Percentiles rank a stretch among this genome's conserved stretches.
Evolutionary conservation across 352 stramenopile species (phyloP).

Genomic region (Plasmopara halstedii): DNA sequence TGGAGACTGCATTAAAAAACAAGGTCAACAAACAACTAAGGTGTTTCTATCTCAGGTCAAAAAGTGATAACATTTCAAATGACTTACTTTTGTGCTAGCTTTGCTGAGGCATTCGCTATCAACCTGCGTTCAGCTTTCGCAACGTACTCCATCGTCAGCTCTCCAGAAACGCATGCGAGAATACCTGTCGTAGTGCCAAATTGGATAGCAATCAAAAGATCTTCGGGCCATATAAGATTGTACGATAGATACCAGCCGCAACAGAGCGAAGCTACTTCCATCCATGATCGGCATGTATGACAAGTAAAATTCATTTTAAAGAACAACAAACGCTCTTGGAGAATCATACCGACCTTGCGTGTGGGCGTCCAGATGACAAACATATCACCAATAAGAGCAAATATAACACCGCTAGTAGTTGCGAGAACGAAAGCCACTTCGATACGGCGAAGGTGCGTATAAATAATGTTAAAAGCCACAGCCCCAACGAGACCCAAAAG

Average conservation of each 20-base stretch:
- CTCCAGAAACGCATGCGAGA: constrained; percentile 53
- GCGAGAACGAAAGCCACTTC: constrained; percentile 77
- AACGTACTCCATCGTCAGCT: constrained; percentile 62
- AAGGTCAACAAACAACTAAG: not conserved
- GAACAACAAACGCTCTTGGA: constrained; percentile 73
- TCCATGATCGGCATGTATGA: constrained; percentile 43
- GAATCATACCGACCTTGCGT: constrained; percentile 62
- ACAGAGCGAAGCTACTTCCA: constrained; percentile 49
- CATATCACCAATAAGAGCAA: constrained; percentile 71
- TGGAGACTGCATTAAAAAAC: constrained; percentile 39
- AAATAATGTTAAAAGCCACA: constrained; percentile 85
- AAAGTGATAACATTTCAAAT: not conserved
- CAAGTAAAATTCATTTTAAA: constrained; percentile 48
- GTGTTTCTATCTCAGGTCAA: not conserved
- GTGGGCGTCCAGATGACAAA: constrained; percentile 84
- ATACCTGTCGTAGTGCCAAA: constrained; percentile 72
- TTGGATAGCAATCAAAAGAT: constrained; percentile 68
- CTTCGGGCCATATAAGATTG: constrained; percentile 51
- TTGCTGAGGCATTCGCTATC: constrained; percentile 38
- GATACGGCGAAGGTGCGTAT: constrained; percentile 73
- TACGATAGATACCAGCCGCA: constrained; percentile 62
- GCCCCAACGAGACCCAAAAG: constrained; percentile 66
- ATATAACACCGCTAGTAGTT: constrained; percentile 67
- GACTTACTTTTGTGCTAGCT: constrained; percentile 39
- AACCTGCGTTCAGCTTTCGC: constrained; percentile 53